phyloP scores from a whole-genome alignment of 2,329 filamentous ascomycete species.

The Fusarium redolens region DNA sequence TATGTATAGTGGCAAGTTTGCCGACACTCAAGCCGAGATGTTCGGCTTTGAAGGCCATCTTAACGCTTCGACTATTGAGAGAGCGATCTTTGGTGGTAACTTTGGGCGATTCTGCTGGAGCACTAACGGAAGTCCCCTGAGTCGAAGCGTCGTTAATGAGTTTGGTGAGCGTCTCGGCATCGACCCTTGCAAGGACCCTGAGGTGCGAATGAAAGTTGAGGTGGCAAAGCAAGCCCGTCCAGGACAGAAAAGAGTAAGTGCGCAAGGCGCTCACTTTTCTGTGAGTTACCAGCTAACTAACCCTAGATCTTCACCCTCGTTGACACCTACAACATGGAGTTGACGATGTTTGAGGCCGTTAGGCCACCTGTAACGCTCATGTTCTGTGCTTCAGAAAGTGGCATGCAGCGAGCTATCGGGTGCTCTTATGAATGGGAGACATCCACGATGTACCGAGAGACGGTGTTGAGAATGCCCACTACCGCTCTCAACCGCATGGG shows the following conservation, averaged over 20 bases:
- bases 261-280: too few relatives aligned
- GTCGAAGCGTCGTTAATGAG: conserved; percentile 42
- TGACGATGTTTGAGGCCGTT: conserved; percentile 49
- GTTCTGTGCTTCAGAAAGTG: conserved; percentile 43
- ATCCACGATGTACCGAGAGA: conserved; percentile 43
- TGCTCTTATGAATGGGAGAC: conserved; percentile 45
- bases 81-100: conserved; percentile 46
- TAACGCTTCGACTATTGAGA: conserved; percentile 44
- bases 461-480: conserved; percentile 41
- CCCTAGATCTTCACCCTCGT: conserved; percentile 50
- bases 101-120: conserved; percentile 46
- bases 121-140: conserved; percentile 44
- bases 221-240: conserved; percentile 42
- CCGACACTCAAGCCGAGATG: conserved; percentile 44
- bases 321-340: conserved; percentile 50
- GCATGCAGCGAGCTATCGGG: conserved; percentile 43
- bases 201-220: conserved; percentile 40
- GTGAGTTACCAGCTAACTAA: neutral
- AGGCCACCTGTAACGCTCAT: conserved; percentile 40
- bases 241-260: conserved; percentile 43
- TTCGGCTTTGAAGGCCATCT: conserved; percentile 50
- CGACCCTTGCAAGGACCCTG: conserved; percentile 41
- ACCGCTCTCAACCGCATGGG: conserved; percentile 40
- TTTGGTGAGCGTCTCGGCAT: conserved; percentile 43
- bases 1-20: conserved; percentile 46